phyloP scores from a whole-genome alignment of 1,284 basidiomycete genomes.

The Cutaneotrichosporon cutaneum region DNA sequence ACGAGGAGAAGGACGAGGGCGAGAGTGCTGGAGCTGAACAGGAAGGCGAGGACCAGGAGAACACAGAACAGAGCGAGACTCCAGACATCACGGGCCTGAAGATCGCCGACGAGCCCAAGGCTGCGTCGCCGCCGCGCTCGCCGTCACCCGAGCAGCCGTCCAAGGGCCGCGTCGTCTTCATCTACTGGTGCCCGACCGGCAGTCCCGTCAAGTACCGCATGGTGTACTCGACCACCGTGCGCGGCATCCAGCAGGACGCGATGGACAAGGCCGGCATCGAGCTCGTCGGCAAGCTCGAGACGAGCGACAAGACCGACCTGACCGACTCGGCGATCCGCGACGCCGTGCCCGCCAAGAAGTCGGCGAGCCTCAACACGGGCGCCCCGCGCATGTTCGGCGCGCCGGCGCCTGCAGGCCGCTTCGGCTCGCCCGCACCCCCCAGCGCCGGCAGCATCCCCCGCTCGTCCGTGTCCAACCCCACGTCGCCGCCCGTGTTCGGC shows the following conservation, averaged over 20 bases:
- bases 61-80: constrained; percentile 10
- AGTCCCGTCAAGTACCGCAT: constrained; percentile 80
- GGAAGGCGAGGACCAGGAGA: constrained; percentile 9
- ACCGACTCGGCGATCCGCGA: constrained; percentile 62
- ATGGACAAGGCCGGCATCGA: constrained; percentile 56
- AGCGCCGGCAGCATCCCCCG: constrained; percentile 27
- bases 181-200: constrained; percentile 78
- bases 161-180: constrained; percentile 62
- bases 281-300: constrained; percentile 63
- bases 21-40: constrained; percentile 9
- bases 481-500: constrained; percentile 26
- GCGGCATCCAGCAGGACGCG: constrained; percentile 61
- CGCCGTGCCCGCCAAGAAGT: constrained; percentile 41
- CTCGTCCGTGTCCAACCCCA: constrained; percentile 30
- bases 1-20: constrained; percentile 11
- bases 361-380: constrained; percentile 13
- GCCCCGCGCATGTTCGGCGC: constrained; percentile 19
- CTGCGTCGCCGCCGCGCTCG: constrained; percentile 10
- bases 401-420: constrained; percentile 26
- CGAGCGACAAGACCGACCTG: constrained; percentile 72
- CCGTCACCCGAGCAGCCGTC: constrained; percentile 19
- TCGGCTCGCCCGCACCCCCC: constrained; percentile 22
- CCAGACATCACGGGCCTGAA: constrained; percentile 17
- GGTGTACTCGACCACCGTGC: constrained; percentile 74
- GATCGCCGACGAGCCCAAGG: constrained; percentile 15